Evolutionary conservation across 1,284 basidiomycete species (phyloP), one percentile per base, ranked within the genome.

Genomic region (Entoloma clypeatum): DNA sequence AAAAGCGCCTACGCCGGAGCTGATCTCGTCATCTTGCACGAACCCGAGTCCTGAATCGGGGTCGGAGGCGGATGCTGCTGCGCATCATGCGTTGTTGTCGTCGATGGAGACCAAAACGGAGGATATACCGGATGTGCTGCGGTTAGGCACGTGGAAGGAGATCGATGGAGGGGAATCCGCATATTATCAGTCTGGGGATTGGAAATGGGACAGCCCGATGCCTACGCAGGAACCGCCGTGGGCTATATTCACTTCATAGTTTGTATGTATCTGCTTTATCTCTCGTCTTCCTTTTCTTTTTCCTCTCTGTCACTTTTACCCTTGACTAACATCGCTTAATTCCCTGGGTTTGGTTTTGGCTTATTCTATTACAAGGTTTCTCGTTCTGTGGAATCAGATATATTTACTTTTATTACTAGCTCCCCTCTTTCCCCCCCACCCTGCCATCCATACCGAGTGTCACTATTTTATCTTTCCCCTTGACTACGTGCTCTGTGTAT

Each of bases 41-140:
- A 84, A 85, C 52, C 79, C 75, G 11, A 86, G 84, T 59, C 86
- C 86, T 2, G 81, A 81, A 53, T 87, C 85, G 13, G 77, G 72
- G n/a, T 75, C 75, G 7, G 81, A 82, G 50, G 67, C 69, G 14
- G 79, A 79, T 44, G 60, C 61, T 44, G 60, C 61, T 35, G 48
- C 56, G 48, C 63, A 69, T 47, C 61, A 62, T 48, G 61, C 54
- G 42, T 46, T 57, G 21, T 25, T 53, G 46, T 55, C 55, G 24
- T 60, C 62, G 43, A 57, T 59, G 27, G 57, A 70, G 49, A 51
- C 56, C 17, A 77, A 76, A 62, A 60, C 60, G 30, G 75, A 79
- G 41, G 76, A 80, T 22, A 39, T 61, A 11, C 56, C 67, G 17
- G 80, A 85, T 57, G 63, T 71, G 28, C 64, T 83, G 44, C 71